These are phyloP conservation scores for Myxozyma sirexii DNA, from an alignment of 805 yeast species.

Conservation along the genomic window DNA sequence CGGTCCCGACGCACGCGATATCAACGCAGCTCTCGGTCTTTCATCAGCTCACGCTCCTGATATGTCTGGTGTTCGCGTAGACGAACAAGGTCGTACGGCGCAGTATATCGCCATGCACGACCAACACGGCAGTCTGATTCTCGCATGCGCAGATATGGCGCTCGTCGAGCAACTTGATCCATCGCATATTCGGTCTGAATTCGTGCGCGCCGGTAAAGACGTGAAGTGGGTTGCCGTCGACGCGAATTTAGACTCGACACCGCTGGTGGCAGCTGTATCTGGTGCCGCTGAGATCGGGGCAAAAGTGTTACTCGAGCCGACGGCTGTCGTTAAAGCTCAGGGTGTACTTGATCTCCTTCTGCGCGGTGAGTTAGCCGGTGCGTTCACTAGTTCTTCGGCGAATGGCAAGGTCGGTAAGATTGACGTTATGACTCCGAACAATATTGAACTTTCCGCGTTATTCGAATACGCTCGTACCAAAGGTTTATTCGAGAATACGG, in stretches of 20 bases:
- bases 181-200: constrained; percentile 48
- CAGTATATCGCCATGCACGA: constrained; percentile 75
- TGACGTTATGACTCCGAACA: constrained; percentile 68
- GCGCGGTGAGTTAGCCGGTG: constrained; percentile 5
- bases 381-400: neutral
- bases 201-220: constrained; percentile 39
- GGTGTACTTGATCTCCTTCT: constrained; percentile 35
- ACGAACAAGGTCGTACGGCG: constrained; percentile 53
- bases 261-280: constrained; percentile 46
- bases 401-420: constrained; percentile 10
- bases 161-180: constrained; percentile 54
- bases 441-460: constrained; percentile 60
- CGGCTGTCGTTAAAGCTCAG: constrained; percentile 65
- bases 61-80: constrained; percentile 31
- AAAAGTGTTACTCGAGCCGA: constrained; percentile 69
- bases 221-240: constrained; percentile 57
- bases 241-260: constrained; percentile 59
- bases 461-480: constrained; percentile 52
- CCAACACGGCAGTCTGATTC: constrained; percentile 59
- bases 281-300: constrained; percentile 39
- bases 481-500: constrained; percentile 53
- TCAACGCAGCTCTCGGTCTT: constrained; percentile 22
- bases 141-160: constrained; percentile 88
- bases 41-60: constrained; percentile 10
- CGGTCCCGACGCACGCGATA: constrained; percentile 54